phyloP scores from a whole-genome alignment of 2,329 filamentous ascomycete species.

The Coniochaeta sp. region DNA sequence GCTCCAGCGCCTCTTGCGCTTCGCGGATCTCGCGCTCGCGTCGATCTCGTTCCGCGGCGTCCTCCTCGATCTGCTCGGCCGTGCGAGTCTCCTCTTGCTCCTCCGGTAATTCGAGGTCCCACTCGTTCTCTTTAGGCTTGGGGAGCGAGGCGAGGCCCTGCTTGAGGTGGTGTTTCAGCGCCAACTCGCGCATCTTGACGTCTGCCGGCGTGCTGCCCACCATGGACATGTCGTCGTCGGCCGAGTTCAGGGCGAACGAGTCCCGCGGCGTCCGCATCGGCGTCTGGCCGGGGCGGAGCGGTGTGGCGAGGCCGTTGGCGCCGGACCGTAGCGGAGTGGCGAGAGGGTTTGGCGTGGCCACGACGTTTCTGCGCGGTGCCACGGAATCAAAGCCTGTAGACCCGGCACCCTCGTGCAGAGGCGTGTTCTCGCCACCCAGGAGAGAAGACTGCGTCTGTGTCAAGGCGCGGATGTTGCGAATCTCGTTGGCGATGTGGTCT shows the following conservation, averaged over 20 bases:
- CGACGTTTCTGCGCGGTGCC: conserved; percentile 69
- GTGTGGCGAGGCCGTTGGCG: conserved; percentile 58
- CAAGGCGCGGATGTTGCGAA: conserved; percentile 83
- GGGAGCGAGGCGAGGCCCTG: conserved; percentile 74
- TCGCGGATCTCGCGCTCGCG: conserved; percentile 68
- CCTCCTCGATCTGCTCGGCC: conserved; percentile 47
- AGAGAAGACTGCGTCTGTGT: conserved; percentile 92
- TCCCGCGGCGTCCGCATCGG: conserved; percentile 86
- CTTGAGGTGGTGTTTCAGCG: conserved; percentile 60
- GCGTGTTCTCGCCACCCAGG: conserved; percentile 88
- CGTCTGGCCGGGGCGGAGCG: conserved; percentile 65
- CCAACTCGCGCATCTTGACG: conserved; percentile 61
- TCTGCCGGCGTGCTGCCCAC: conserved; percentile 72
- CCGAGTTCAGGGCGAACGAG: conserved; percentile 73
- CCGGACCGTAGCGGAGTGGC: conserved; percentile 74
- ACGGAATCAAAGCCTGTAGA: conserved; percentile 87
- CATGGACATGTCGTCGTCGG: conserved; percentile 57
- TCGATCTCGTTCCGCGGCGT: conserved; percentile 67
- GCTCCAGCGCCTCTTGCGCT: conserved; percentile 62
- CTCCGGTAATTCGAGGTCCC: conserved; percentile 87
- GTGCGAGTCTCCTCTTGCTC: conserved; percentile 58
- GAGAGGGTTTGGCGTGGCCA: conserved; percentile 92
- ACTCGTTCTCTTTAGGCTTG: conserved; percentile 87
- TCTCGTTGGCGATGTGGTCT: conserved; percentile 93
- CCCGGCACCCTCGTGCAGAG: conserved; percentile 69